A percentile compares a stretch with the other conserved stretches of the same genome.
These are phyloP conservation scores for Aspergillus affinis DNA, from an alignment of 495 filamentous ascomycete genomes.

Conservation along the genomic window DNA sequence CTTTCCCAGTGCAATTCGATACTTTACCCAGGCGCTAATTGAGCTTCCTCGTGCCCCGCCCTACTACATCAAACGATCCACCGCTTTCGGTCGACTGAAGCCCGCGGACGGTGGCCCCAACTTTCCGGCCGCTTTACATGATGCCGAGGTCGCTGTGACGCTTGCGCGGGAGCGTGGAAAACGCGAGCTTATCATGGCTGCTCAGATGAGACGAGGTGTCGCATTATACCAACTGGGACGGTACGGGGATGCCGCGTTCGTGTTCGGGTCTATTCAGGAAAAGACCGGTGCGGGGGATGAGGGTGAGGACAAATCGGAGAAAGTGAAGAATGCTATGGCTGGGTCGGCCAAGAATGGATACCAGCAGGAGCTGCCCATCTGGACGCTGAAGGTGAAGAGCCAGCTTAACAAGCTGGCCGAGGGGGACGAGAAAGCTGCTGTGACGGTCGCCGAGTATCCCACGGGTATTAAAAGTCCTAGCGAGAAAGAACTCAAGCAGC, in stretches of 20 bases:
- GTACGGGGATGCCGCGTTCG: conserved; percentile 73
- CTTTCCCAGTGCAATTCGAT: conserved; percentile 63
- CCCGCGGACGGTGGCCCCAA: conserved; percentile 48
- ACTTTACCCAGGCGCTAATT: conserved; percentile 75
- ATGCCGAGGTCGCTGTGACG: conserved; percentile 76
- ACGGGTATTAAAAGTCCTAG: conserved; percentile 48
- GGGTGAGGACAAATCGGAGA: conserved; percentile 31
- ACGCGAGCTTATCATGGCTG: conserved; percentile 73
- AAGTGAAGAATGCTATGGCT: conserved; percentile 38
- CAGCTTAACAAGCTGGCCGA: conserved; percentile 55
- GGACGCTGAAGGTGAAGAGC: conserved; percentile 56
- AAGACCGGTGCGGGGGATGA: conserved; percentile 55
- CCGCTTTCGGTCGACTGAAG: conserved; percentile 70
- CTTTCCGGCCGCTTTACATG: conserved; percentile 60
- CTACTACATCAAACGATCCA: conserved; percentile 88
- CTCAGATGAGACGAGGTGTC: conserved; percentile 79
- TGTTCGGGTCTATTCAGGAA: conserved; percentile 65
- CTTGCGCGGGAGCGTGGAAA: conserved; percentile 71
- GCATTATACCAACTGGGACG: conserved; percentile 67
- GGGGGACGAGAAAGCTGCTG: conserved; percentile 56
- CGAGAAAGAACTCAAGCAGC: conserved; percentile 34
- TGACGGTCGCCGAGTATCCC: conserved; percentile 65
- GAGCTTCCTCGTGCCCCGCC: conserved; percentile 64
- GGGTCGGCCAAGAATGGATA: conserved; percentile 57
- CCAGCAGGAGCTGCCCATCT: conserved; percentile 53